Base-by-base conservation (phyloP, 2,329 filamentous ascomycete species). In the Alternaria dauci region DNA sequence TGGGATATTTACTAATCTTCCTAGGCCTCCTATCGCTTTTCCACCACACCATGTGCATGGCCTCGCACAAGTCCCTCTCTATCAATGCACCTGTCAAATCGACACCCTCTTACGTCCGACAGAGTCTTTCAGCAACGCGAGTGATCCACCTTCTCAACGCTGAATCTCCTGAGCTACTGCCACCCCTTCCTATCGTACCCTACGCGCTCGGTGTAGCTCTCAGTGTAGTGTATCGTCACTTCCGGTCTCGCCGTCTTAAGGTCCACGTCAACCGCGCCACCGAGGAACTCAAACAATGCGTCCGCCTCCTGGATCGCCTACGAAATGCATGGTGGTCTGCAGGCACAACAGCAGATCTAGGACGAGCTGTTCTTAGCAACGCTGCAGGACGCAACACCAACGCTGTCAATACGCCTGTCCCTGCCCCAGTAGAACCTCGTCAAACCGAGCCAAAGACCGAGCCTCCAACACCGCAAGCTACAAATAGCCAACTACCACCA, bases 41-140 rank as follows among this genome's bases (percentile, higher is more conserved):
- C 70, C 87, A 87, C 59, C 83, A 87, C 66, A 81, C 83, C 23
- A 83, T 86, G 52, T 84, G 83, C 36, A 86, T 88, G 67, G 77
- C 86, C 2, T 86, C 85, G 3, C 85, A 86, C 71, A 84, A 85
- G 42, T 83, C 83, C 2, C 73, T 79, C 26, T 77, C 77, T 6
- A 78, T 80, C 60, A 72, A 80, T 56, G 79, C 76, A 32, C 80
- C 78, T 14, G 81, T 84, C 43, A 79, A 81, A 34, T 81, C 81
- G 3, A 83, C 81, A 5, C 75, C 82, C 5, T 86, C 84, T 1
- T 83, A 84, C 48, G 79, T 85, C 16, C 83, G 86, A 14, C 85
- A 86, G 68, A 83, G 82, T 32, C 79, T 86, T 5, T 85, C 84
- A 18, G 84, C 85, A n/a, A 81, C 85, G 25, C 82, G 86, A 54